Evolutionary conservation across 1,139 yeast genomes (phyloP), one percentile per base, ranked within the genome.

Genomic region (Pneumocystis murina): DNA sequence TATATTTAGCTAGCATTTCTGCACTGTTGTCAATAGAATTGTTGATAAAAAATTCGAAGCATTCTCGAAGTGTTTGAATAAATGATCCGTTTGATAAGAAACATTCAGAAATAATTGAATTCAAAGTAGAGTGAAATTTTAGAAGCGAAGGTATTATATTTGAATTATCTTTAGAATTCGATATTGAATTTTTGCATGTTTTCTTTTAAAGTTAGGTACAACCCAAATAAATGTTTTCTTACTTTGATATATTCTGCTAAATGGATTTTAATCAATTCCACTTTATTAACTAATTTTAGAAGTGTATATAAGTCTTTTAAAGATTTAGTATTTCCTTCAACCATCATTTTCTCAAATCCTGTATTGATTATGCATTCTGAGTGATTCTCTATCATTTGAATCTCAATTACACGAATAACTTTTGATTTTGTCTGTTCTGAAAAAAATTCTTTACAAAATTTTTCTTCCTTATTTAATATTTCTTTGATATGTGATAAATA

Each of bases 1-100:
- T 68, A 64, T 70, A 92, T 59, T 70, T 72, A 28, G 74, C 71
- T 39, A 76, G 64, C 59, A 68, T 68, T 64, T 73, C 75, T 16
- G 75, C 69, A 0, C 71, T 67, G 3, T 63, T 67, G 38, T 67
- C 66, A 24, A 67, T 65, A 0, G 68, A 68, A 14, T 67, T 64
- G 36, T 70, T 69, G 38, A 75, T 63, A 16, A 72, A 70, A 30
- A 63, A 62, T 10, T 68, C 69, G 48, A 71, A 69, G 10, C 68
- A 68, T 39, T 67, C 66, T 10, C 73, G 68, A 63, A 71, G 64
- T 1, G 67, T 62, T 20, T 68, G 64, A 33, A 61, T 63, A 24
- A 67, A 60, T 4, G 62, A 60, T 17, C 62, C 68, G 33, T 67
- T 66, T 57, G 59, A 41, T 14, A 54, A 38, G 60, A 68, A 67